Percentiles rank a stretch among this genome's conserved stretches.
Evolutionary conservation across 2,329 filamentous ascomycete species (phyloP).

Genomic region (Pseudocercospora eumusae): DNA sequence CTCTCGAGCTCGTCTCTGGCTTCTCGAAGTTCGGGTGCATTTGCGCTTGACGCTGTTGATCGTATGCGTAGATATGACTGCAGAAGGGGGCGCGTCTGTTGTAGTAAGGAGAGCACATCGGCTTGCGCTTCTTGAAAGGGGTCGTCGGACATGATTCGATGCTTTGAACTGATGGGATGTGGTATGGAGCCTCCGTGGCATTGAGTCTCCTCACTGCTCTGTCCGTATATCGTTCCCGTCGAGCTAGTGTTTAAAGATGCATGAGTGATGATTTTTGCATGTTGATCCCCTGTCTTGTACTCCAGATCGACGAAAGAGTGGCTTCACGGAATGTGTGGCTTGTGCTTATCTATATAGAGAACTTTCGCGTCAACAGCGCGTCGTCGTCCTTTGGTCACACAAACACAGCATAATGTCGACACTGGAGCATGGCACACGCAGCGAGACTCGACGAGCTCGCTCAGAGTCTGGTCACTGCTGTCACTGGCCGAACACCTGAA

Average conservation of each 20-base stretch:
- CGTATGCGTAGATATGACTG: constrained; percentile 94
- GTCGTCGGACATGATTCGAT: constrained; percentile 42
- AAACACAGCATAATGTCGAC: constrained; percentile 15
- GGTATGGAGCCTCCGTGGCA: background rate
- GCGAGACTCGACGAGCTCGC: constrained; percentile 65
- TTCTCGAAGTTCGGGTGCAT: constrained; percentile 69
- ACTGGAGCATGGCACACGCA: constrained; percentile 65
- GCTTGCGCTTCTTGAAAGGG: constrained; percentile 55
- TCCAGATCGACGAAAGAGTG: too few relatives aligned
- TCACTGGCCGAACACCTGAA: constrained; percentile 53
- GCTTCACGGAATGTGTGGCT: too few relatives aligned
- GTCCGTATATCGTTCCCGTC: background rate
- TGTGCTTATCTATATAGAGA: too few relatives aligned
- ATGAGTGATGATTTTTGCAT: background rate
- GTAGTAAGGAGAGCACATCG: constrained; percentile 83
- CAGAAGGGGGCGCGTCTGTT: constrained; percentile 81
- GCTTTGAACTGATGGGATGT: background rate
- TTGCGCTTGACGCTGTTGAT: constrained; percentile 70
- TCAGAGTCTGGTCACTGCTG: constrained; percentile 68
- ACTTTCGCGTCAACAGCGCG: background rate
- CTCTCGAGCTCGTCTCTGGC: constrained; percentile 74
- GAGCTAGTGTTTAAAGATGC: background rate
- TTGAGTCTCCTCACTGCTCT: background rate
- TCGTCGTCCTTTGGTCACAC: background rate
- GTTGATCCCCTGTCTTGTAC: background rate